These are phyloP conservation scores for Mallotus repandus DNA, from an alignment of 441 rosid genomes.

Conservation along the genomic window DNA sequence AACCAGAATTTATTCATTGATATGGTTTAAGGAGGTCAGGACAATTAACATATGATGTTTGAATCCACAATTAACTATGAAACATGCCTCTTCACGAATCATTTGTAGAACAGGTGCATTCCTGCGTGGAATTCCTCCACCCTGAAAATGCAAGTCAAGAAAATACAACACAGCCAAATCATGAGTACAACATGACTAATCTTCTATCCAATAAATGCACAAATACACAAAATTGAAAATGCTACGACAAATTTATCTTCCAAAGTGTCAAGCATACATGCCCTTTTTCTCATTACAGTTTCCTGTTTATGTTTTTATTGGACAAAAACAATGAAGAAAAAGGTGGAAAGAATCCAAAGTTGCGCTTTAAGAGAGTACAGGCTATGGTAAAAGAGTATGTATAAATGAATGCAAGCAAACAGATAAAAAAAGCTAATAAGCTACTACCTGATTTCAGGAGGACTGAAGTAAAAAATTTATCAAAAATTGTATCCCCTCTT, in stretches of 20 bases:
- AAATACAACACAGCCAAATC: not conserved
- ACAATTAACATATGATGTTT: not conserved
- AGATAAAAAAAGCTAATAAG: not conserved
- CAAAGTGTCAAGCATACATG: not conserved
- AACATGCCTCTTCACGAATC: slow-evolving; percentile 82
- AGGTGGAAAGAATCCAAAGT: not conserved
- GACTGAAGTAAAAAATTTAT: not conserved
- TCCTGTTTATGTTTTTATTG: too few relatives aligned
- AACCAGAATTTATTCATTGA: not conserved
- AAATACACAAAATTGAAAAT: not conserved
- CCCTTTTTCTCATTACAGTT: too few relatives aligned
- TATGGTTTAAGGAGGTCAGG: not conserved
- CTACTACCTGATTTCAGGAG: not conserved
- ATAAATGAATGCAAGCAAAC: too few relatives aligned
- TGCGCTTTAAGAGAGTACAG: not conserved
- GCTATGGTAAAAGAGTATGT: too few relatives aligned
- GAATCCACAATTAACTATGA: slow-evolving; percentile 10
- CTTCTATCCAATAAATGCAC: slow-evolving; percentile 1
- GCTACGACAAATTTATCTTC: not conserved
- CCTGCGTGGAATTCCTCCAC: slow-evolving; percentile 86
- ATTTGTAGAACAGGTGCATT: slow-evolving; percentile 74
- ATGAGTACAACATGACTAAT: not conserved
- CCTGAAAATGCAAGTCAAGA: slow-evolving; percentile 42
- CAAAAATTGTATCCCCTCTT: not conserved
- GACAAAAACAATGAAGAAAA: too few relatives aligned